phyloP scores from a whole-genome alignment of 1,284 basidiomycete genomes.

The Cystobasidiaceae sp. region DNA sequence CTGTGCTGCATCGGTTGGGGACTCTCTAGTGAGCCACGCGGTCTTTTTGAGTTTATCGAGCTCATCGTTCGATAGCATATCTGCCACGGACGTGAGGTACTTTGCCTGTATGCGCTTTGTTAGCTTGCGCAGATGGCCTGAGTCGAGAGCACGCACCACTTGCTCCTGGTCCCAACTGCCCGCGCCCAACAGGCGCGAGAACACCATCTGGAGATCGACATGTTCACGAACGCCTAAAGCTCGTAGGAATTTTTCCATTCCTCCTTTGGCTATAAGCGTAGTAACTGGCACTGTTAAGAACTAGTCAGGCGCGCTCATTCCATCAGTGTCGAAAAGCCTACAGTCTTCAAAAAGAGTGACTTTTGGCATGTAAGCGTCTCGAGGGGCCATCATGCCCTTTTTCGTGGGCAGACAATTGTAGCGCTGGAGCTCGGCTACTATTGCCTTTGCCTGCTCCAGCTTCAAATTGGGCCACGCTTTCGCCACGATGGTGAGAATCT shows the following conservation, averaged over 20 bases:
- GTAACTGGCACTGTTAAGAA: slow-evolving; percentile 53
- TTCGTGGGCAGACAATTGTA: slow-evolving; percentile 62
- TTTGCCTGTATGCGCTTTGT: slow-evolving; percentile 52
- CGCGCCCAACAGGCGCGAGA: slow-evolving; percentile 48
- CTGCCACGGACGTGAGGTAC: slow-evolving; percentile 73
- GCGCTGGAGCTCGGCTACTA: slow-evolving; percentile 57
- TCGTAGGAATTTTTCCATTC: slow-evolving; percentile 69
- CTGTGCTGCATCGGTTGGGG: background rate
- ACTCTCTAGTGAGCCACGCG: slow-evolving; percentile 70
- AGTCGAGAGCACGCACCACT: too few species aligned
- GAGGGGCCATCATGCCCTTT: slow-evolving; percentile 52
- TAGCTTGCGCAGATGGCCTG: background rate
- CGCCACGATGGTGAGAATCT: slow-evolving; percentile 65
- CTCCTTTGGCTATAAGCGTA: slow-evolving; percentile 69
- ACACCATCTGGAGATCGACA: slow-evolving; percentile 73
- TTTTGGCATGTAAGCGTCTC: slow-evolving; percentile 79
- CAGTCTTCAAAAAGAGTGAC: slow-evolving; percentile 80
- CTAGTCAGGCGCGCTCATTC: too few species aligned
- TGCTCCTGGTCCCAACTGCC: slow-evolving; percentile 50
- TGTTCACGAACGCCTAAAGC: slow-evolving; percentile 82
- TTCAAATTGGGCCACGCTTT: slow-evolving; percentile 71
- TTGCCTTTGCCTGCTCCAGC: slow-evolving; percentile 56
- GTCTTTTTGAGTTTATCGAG: slow-evolving; percentile 65
- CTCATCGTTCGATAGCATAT: slow-evolving; percentile 10
- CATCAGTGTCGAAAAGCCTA: too few species aligned